Percentiles rank a stretch among this genome's conserved stretches.
phyloP scores from a whole-genome alignment of 1,284 basidiomycete genomes.

The Cerrena zonata region DNA sequence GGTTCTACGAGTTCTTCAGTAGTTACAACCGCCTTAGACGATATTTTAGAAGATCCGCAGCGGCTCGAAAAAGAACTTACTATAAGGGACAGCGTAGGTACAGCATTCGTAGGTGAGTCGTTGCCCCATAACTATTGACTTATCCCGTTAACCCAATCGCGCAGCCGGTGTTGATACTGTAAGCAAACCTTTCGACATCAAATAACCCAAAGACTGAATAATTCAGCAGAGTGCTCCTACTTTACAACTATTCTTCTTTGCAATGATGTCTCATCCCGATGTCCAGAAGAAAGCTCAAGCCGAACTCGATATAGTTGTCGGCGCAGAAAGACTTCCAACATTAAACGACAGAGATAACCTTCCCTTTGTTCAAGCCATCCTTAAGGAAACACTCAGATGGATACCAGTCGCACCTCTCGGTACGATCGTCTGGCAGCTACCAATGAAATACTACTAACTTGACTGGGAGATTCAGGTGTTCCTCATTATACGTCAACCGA shows the following conservation, averaged over 20 bases:
- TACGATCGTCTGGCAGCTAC: not conserved
- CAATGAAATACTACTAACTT: not conserved
- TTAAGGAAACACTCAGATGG: constrained; percentile 26
- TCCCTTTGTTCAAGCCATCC: constrained; percentile 29
- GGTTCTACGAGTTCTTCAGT: not conserved
- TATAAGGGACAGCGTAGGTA: not conserved
- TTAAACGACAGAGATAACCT: constrained; percentile 22
- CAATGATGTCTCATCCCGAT: constrained; percentile 28
- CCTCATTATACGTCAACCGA: constrained; percentile 8
- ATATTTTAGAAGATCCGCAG: not conserved
- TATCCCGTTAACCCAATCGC: not conserved
- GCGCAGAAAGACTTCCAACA: constrained; percentile 24
- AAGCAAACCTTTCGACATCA: not conserved
- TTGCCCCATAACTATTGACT: not conserved
- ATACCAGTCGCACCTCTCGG: constrained; percentile 5
- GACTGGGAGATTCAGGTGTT: not conserved
- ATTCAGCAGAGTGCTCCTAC: constrained; percentile 15
- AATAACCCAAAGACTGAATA: not conserved
- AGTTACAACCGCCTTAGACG: not conserved
- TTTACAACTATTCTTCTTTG: constrained; percentile 20
- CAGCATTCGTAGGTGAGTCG: not conserved
- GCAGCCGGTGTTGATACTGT: not conserved
- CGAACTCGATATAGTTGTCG: constrained; percentile 30
- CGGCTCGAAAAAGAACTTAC: not conserved
- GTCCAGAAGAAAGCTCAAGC: constrained; percentile 26